Evolutionary conservation across 140 eudicot species (phyloP), one percentile per base, ranked within the genome.

Genomic region (Ambrosia hybrid): DNA sequence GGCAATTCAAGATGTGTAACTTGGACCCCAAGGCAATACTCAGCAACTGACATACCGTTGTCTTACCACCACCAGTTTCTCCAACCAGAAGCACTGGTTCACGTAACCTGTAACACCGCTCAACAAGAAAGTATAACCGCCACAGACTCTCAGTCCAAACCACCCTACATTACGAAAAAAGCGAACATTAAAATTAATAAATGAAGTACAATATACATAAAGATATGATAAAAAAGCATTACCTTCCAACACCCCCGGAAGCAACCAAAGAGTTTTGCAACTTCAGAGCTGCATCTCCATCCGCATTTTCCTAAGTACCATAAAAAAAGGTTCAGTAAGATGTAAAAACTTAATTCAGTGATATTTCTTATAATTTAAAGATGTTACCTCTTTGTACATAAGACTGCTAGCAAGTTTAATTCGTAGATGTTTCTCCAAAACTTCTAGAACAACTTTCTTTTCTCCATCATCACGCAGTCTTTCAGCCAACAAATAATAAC

Each of bases 31-130:
- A 78, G 58, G 81, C 80, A 65, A 59, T 55, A 83, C 99, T 91
- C 72, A 94, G 83, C 86, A 94, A 52, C 79, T 94, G 99, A 67
- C 97, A 91, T n/a, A 85, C 96, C 56, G 97, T 94, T 1, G 99
- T 94, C 82, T 94, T 94, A 72, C 99, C 99, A 51, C 97, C 99
- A 70, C 99, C 99, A 39, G 99, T 94, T 83, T 94, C 99, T 57
- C 99, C 99, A 74, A 94, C 95, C 63, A 94, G 89, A 72, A 94
- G 95, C 59, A 94, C 99, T 45, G 99, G 99, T 73, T 94, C 99
- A 59, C 96, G 91, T 84, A 88, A 73, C 87, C 75, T 76, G 77
- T 88, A 90, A 78, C 99, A 94, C 21, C 96, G 90, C 78, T 91
- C 89, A 46, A 94, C 84, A 72, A 94, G 96, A 79, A 83, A 86